Evolutionary conservation across 495 filamentous ascomycete species (phyloP), one percentile per base, ranked within the genome.

Genomic region (Xanthoparmelia taractica): DNA sequence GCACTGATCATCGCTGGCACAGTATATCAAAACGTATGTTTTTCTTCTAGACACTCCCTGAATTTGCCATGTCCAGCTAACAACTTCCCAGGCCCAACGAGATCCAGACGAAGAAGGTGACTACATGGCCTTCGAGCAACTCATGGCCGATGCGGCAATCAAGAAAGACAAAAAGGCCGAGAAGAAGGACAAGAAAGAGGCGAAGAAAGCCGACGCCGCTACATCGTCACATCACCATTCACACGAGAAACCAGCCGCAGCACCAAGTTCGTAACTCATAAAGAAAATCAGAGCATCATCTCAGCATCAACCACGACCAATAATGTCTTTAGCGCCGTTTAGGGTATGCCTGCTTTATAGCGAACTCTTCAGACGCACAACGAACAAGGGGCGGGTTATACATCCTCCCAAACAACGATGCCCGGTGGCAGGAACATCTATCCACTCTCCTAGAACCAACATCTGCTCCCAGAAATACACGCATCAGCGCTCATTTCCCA

Each of bases 121-220:
- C 61, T 97, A 95, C 78, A 95, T 97, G 86, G 93, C 91, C 25
- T 99, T 99, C 70, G 94, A 99, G 74, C 91, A 97, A 74, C 85
- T 99, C 36, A 95, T 99, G 76, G 91, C 94, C 38, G 94, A 99
- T 71, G 93, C 95, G 8, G 90, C 90, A 56, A 86, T 89, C 58
- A 97, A 97, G 83, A 95, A 96, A 75, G 83, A 82, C 72, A 84
- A 86, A 71, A 79, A 83, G 31, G 77, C 84, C 34, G 79, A 82
- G 37, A 87, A 90, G 74, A 88, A 90, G 75, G 86, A 89, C 70
- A 82, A 87, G 69, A 84, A 88, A 71, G 82, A 89, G 33, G 41
- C 61, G 41, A 87, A 90, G 87, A 71, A 82, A 89, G 40, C 34
- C 40, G 40, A 87, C 89, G 74, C 56, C 80, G 61, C 60, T 78